These are phyloP conservation scores for Penicillium egyptiacum DNA, from an alignment of 495 filamentous ascomycete species.

Conservation along the genomic window DNA sequence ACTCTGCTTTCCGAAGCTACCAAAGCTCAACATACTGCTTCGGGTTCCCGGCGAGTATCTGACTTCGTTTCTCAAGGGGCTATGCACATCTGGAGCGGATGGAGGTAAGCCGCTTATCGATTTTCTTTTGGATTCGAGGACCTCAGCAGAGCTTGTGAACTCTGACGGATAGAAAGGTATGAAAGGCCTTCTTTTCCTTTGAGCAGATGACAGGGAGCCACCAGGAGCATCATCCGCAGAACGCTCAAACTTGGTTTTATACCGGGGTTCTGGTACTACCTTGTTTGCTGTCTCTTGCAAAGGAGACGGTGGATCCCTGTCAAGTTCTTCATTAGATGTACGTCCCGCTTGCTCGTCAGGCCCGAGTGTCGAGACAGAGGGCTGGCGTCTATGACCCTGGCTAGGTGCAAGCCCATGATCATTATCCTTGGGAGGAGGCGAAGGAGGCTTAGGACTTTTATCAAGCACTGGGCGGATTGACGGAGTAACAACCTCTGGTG, in stretches of 20 bases:
- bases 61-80: slow-evolving; percentile 32
- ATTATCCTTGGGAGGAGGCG: slow-evolving; percentile 4
- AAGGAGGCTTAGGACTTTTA: slow-evolving; percentile 11
- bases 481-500: slow-evolving; percentile 1
- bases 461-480: slow-evolving; percentile 23
- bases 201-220: slow-evolving; percentile 5
- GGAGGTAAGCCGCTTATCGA: slow-evolving; percentile 27
- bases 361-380: slow-evolving; percentile 28
- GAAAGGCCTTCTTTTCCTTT: slow-evolving; percentile 2
- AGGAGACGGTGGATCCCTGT: slow-evolving; percentile 10
- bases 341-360: slow-evolving; percentile 5
- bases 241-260: not conserved
- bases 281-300: not conserved
- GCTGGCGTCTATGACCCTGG: slow-evolving; percentile 12
- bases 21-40: slow-evolving; percentile 33
- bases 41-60: slow-evolving; percentile 27
- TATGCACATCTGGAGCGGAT: slow-evolving; percentile 25
- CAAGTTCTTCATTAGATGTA: not conserved
- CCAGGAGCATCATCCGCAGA: slow-evolving; percentile 4
- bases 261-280: not conserved
- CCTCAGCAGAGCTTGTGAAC: slow-evolving; percentile 18
- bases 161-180: slow-evolving; percentile 2
- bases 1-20: slow-evolving; percentile 26
- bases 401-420: not conserved
- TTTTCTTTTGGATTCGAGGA: slow-evolving; percentile 24